Evolutionary conservation across 345 rosid genomes (phyloP).

Genomic region (Luvunga scandens): DNA sequence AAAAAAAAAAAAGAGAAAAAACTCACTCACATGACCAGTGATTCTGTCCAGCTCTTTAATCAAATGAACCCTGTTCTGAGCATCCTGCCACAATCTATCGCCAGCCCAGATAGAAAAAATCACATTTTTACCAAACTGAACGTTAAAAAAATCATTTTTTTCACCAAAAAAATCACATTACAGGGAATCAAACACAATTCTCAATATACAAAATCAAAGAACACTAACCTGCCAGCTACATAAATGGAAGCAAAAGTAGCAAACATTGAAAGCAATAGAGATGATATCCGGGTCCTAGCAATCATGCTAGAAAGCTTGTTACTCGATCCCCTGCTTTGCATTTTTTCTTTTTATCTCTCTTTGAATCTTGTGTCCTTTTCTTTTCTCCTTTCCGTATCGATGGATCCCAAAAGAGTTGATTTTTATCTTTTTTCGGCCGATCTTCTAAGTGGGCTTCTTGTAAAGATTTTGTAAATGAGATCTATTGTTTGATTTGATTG

Average conservation of each 20-base stretch:
- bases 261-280: conserved; percentile 66
- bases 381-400: not conserved
- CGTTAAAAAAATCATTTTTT: not conserved
- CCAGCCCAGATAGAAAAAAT: not conserved
- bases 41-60: conserved; percentile 71
- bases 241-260: conserved; percentile 66
- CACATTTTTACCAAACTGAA: not conserved
- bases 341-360: not conserved
- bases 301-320: conserved; percentile 31
- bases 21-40: conserved; percentile 59
- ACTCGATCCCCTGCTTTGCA: conserved; percentile 53
- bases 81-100: conserved; percentile 82
- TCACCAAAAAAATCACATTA: not conserved
- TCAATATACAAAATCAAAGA: not conserved
- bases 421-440: not conserved
- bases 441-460: not conserved
- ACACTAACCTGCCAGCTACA: conserved; percentile 73
- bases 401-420: not conserved
- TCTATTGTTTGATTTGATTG: not conserved
- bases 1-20: not conserved
- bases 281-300: conserved; percentile 46
- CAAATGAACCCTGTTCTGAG: conserved; percentile 72
- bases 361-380: not conserved
- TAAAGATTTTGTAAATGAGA: not conserved
- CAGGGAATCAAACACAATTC: too few relatives aligned